Conservation (phyloP, 768 basidiomycete species). For the Serendipita vermifera region DNA sequence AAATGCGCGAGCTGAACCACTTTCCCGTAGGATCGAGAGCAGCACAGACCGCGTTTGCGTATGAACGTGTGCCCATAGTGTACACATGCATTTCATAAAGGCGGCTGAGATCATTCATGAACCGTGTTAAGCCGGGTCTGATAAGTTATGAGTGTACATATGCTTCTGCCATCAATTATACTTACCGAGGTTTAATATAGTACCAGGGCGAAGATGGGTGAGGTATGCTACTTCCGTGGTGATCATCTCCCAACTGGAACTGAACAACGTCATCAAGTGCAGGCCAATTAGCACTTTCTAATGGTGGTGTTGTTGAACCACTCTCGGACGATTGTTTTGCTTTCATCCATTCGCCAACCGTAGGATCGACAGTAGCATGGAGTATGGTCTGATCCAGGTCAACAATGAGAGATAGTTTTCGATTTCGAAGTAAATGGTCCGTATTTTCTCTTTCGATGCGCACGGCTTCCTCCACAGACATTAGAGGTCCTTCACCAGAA, state of each 20-base stretch:
- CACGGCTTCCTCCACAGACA: conserved; percentile 84
- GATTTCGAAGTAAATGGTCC: conserved; percentile 54
- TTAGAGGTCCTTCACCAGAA: conserved; percentile 78
- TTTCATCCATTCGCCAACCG: conserved; percentile 97
- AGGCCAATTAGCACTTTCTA: conserved; percentile 8
- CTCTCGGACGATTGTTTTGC: conserved; percentile 32
- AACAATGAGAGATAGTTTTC: conserved; percentile 87
- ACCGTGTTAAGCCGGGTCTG: conserved; percentile 74
- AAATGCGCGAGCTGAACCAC: conserved; percentile 74
- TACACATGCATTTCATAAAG: conserved; percentile 99
- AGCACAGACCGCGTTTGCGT: conserved; percentile 89
- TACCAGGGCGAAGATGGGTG: conserved; percentile 36
- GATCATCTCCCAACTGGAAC: not conserved
- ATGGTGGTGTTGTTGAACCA: not conserved
- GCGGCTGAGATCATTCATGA: conserved; percentile 53
- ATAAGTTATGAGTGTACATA: not conserved
- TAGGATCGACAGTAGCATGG: conserved; percentile 96
- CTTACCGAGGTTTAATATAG: conserved; percentile 90
- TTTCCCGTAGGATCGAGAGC: conserved; percentile 82
- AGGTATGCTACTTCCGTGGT: not conserved
- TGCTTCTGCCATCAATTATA: not conserved
- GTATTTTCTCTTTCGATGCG: conserved; percentile 77
- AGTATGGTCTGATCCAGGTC: conserved; percentile 99
- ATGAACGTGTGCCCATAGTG: conserved; percentile 97
- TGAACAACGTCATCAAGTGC: not conserved